Base-by-base conservation (phyloP, 306 rosid species). In the Begonia loranthoides region DNA sequence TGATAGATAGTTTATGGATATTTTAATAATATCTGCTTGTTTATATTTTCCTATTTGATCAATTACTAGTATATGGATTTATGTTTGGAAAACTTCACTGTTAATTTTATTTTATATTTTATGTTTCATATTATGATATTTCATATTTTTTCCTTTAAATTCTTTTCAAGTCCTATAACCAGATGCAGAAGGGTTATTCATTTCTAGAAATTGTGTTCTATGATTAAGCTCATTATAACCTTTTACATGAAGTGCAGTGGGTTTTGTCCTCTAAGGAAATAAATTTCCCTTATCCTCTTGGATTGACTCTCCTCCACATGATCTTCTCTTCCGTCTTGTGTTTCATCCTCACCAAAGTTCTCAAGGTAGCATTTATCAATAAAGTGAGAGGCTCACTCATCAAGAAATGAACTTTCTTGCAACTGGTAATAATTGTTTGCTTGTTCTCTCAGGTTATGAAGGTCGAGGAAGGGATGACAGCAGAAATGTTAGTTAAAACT, bases 291-390 rank as follows among this genome's bases (percentile, higher is more conserved):
- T 90, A 86, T 73, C 99, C 99, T 65, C 80, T 90, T 55, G 99
- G 87, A 9, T 71, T 90, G 82, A 90, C 99, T 58, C 86, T 90
- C 40, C 92, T 90, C 65, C 99, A 90, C 77, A 90, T 90, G 99
- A 62, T 86, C 77, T 90, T 90, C 77, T 90, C 99, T 48, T 86
- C 99, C 15, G 83, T 80, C 70, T 64, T 90, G 60, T 90, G 99
- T 67, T 86, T 86, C 70, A 24, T 69, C 15, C 72, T 90, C 62
- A 86, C 93, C 61, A 90, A 90, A 75, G 67, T 90, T 70, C 70
- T 90, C 41, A 90, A 90, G 99, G 99, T 90, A 72, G 5, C 34
- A 28, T 28, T 28, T 28, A 28, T 28, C 4, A 28, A 28, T 28
- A 28, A 28, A 28, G 6, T 38, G 65, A 60, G 55, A 49, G 40